Percentiles rank a stretch among this genome's conserved stretches.
Conservation (phyloP, 169 alveolate genomes). For the Perkinsus marinus region DNA sequence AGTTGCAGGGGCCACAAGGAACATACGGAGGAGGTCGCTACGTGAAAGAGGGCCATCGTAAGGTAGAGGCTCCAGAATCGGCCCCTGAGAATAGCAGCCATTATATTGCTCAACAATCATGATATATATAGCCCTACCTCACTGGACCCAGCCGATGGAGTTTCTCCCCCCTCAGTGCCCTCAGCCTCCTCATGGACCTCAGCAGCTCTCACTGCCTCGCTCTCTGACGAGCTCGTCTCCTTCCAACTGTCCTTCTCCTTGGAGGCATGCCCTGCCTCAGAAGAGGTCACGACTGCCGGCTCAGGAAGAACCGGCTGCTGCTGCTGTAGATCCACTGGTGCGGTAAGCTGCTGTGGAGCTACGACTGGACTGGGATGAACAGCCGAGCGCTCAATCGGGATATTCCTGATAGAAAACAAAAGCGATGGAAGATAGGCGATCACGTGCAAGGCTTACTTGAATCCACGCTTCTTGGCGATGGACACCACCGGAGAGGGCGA, state of each 20-base stretch:
- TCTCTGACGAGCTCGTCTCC: background rate
- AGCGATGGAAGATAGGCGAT: background rate
- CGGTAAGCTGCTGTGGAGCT: background rate
- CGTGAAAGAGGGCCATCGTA: background rate
- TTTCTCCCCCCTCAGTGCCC: too few species aligned
- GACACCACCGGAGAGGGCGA: background rate
- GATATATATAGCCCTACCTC: background rate
- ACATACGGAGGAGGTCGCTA: background rate
- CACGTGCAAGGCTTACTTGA: background rate
- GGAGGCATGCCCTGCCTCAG: background rate
- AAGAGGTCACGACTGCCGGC: background rate
- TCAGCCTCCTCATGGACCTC: too few species aligned
- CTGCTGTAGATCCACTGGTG: background rate
- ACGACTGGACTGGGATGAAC: background rate
- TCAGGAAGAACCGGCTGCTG: background rate
- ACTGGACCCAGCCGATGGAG: background rate
- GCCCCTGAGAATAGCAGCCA: background rate
- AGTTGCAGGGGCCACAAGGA: background rate
- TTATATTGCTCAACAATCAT: background rate
- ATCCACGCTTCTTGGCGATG: background rate
- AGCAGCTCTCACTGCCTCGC: background rate
- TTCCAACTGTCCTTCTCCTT: background rate
- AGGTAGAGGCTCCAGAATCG: background rate
- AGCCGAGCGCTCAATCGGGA: background rate
- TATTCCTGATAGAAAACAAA: background rate